These are phyloP conservation scores for Batkoa obscura DNA, from an alignment of 371 early-diverging fungal species.

Conservation along the genomic window DNA sequence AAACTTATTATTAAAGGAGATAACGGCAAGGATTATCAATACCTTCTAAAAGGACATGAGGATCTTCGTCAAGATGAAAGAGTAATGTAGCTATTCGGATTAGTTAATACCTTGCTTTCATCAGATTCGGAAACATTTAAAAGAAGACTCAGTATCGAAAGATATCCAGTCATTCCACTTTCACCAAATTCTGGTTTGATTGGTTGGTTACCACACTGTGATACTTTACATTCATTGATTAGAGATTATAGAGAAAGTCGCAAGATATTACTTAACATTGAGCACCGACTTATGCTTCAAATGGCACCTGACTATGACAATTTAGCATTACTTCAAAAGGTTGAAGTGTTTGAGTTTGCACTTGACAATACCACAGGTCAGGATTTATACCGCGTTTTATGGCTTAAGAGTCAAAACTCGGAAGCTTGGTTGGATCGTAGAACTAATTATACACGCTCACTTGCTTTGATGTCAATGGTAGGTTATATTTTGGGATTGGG, in stretches of 20 bases:
- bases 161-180: slow-evolving; percentile 88
- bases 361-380: slow-evolving; percentile 86
- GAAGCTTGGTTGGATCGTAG: slow-evolving; percentile 93
- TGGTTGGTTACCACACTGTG: slow-evolving; percentile 92
- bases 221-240: slow-evolving; percentile 82
- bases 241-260: slow-evolving; percentile 75
- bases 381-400: slow-evolving; percentile 85
- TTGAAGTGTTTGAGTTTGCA: slow-evolving; percentile 93
- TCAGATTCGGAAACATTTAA: slow-evolving; percentile 84
- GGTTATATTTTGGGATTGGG: slow-evolving; percentile 96
- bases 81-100: slow-evolving; percentile 96
- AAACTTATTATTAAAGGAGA: slow-evolving; percentile 66
- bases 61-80: slow-evolving; percentile 97
- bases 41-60: slow-evolving; percentile 91
- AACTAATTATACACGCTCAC: slow-evolving; percentile 88
- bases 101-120: slow-evolving; percentile 80
- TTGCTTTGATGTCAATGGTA: slow-evolving; percentile 97
- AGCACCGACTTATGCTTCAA: slow-evolving; percentile 86
- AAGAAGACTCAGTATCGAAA: slow-evolving; percentile 77
- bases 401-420: slow-evolving; percentile 90
- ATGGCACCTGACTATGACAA: slow-evolving; percentile 92
- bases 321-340: slow-evolving; percentile 77
- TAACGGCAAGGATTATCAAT: slow-evolving; percentile 83
- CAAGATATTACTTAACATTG: slow-evolving; percentile 77
- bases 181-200: slow-evolving; percentile 93